Conservation (phyloP, 2,329 filamentous ascomycete genomes). For the Fusarium nygamai region DNA sequence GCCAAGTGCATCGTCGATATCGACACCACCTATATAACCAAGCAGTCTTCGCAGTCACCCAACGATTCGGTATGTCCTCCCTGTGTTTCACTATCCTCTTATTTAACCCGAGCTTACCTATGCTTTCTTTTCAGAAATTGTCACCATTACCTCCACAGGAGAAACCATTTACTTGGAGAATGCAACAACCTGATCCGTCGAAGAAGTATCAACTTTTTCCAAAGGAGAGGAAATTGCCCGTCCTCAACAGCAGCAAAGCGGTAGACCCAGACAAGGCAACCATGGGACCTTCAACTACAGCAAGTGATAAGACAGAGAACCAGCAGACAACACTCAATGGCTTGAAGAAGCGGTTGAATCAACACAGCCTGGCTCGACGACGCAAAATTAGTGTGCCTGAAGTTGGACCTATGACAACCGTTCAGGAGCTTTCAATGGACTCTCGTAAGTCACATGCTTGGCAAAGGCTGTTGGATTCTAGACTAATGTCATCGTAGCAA, state of each 20-base stretch:
- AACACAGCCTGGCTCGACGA: constrained; percentile 65
- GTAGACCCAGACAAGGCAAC: constrained; percentile 62
- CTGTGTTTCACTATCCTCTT: constrained; percentile 9
- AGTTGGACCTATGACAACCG: constrained; percentile 73
- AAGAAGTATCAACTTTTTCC: constrained; percentile 72
- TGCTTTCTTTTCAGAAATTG: constrained; percentile 34
- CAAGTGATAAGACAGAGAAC: constrained; percentile 54
- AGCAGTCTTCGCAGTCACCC: constrained; percentile 56
- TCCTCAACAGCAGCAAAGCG: constrained; percentile 56
- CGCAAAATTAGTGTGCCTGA: constrained; percentile 73
- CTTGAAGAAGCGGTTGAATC: constrained; percentile 65
- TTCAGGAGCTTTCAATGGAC: constrained; percentile 74
- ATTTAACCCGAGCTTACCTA: constrained; percentile 25
- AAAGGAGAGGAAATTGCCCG: constrained; percentile 58
- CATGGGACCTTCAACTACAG: constrained; percentile 54
- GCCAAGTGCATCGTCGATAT: constrained; percentile 65
- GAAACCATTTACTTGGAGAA: constrained; percentile 66
- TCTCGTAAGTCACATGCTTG: constrained; percentile 64
- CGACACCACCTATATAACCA: constrained; percentile 62
- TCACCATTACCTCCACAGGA: constrained; percentile 51
- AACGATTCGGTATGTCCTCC: constrained; percentile 55
- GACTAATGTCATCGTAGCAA: constrained; percentile 58
- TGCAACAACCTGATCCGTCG: constrained; percentile 62
- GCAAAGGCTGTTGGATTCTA: not conserved
- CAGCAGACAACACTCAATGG: constrained; percentile 49